phyloP scores from a whole-genome alignment of 2,329 filamentous ascomycete species.

The Incumbomyces delicatus region DNA sequence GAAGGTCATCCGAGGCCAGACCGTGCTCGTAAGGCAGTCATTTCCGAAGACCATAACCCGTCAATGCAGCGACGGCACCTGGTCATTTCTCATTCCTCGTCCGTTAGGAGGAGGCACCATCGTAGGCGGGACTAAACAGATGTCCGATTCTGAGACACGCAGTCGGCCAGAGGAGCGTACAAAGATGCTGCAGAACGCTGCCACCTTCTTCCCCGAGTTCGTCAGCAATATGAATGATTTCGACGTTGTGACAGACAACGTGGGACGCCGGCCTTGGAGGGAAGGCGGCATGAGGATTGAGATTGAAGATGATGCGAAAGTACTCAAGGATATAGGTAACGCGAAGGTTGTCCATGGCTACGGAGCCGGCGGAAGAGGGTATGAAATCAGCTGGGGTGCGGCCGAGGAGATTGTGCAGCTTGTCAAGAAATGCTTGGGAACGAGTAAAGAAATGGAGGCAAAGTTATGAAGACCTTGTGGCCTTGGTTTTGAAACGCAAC shows the following conservation, averaged over 20 bases:
- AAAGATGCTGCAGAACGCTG: slow-evolving; percentile 36
- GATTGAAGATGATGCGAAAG: slow-evolving; percentile 29
- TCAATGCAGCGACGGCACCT: slow-evolving; percentile 53
- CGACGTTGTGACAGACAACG: slow-evolving; percentile 37
- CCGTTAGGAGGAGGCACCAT: slow-evolving; percentile 54
- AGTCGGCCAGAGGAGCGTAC: slow-evolving; percentile 40
- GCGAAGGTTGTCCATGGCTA: slow-evolving; percentile 45
- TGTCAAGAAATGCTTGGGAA: not conserved
- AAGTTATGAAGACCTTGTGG: not conserved
- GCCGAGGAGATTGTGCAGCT: slow-evolving; percentile 27
- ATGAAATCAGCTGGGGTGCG: slow-evolving; percentile 52
- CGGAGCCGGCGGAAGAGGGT: slow-evolving; percentile 52
- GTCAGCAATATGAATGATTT: slow-evolving; percentile 27
- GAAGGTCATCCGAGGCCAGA: slow-evolving; percentile 39
- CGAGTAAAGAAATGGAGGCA: not conserved
- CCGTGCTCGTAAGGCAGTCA: slow-evolving; percentile 37
- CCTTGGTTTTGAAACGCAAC: too few species aligned
- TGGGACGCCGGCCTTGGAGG: slow-evolving; percentile 36
- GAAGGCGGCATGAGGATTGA: slow-evolving; percentile 44
- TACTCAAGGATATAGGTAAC: not conserved
- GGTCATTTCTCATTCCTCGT: slow-evolving; percentile 54
- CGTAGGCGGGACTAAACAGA: slow-evolving; percentile 57
- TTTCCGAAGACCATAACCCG: slow-evolving; percentile 44
- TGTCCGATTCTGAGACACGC: slow-evolving; percentile 44
- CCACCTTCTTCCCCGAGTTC: slow-evolving; percentile 33